Evolutionary conservation across 306 rosid genomes (phyloP).

Genomic region (Prunus dulcis): DNA sequence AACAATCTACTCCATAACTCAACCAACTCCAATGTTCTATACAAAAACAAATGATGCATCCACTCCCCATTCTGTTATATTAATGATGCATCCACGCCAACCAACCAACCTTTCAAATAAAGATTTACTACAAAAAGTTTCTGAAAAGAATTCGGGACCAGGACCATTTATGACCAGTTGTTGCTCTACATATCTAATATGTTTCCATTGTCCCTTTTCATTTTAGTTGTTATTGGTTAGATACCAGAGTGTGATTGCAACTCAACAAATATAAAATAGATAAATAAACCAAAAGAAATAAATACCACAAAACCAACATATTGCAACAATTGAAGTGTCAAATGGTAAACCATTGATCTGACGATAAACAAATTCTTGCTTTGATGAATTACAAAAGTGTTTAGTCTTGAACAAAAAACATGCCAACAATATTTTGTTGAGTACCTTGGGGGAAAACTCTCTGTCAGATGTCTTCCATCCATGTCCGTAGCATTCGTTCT

Average conservation of each 20-base stretch:
- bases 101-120: too few relatives aligned
- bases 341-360: not conserved
- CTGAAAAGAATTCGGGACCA: not conserved
- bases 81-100: not conserved
- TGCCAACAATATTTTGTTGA: conserved; percentile 11
- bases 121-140: not conserved
- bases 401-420: conserved; percentile 18
- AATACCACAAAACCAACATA: not conserved
- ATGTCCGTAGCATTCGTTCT: conserved; percentile 52
- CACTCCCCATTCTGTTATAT: not conserved
- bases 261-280: not conserved
- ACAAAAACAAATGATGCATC: not conserved
- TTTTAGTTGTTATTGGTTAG: not conserved
- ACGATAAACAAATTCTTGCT: not conserved
- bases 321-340: not conserved
- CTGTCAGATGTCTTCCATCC: conserved; percentile 36
- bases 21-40: not conserved
- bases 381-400: not conserved
- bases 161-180: not conserved
- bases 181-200: not conserved
- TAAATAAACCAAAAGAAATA: not conserved
- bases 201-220: not conserved
- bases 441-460: conserved; percentile 56
- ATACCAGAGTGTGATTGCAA: not conserved
- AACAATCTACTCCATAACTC: not conserved